Percentiles rank a stretch among this genome's conserved stretches.
Evolutionary conservation across 208 protist species (phyloP).

Genomic region (Polymyxa betae): DNA sequence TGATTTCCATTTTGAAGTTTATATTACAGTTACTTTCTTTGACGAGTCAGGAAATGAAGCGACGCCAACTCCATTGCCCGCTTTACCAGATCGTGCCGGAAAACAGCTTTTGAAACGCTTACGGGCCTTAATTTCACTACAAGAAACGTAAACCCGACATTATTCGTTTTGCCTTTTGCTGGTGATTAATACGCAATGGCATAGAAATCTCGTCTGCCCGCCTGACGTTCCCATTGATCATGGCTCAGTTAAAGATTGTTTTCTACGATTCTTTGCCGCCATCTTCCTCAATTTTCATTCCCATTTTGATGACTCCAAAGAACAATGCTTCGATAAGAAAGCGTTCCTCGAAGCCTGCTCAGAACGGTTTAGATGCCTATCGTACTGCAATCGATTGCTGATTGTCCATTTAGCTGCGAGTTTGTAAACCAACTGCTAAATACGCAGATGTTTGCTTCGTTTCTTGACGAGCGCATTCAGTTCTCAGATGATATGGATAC

Average conservation of each 20-base stretch:
- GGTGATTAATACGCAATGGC: too few relatives aligned
- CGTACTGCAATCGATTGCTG: neutral
- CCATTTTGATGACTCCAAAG: neutral
- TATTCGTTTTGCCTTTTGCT: too few relatives aligned
- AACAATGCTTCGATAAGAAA: neutral
- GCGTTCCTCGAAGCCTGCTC: neutral
- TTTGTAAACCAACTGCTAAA: neutral
- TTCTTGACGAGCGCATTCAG: conserved; percentile 17
- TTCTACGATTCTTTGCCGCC: neutral
- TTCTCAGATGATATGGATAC: conserved; percentile 34
- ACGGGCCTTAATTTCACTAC: neutral
- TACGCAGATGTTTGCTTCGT: conserved; percentile 50
- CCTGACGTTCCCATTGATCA: neutral
- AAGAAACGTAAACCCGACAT: neutral
- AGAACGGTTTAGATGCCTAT: neutral
- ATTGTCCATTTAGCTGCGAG: conserved; percentile 1
- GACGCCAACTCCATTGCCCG: neutral
- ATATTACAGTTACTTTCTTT: neutral
- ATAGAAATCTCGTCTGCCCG: neutral
- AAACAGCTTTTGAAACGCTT: neutral
- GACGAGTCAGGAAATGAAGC: conserved; percentile 1
- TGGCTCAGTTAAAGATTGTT: neutral
- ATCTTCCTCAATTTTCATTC: neutral
- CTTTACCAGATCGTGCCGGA: neutral
- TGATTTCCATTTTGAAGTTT: neutral